A percentile compares a stretch with the other conserved stretches of the same genome.
Conservation (phyloP, 306 rosid species). For the Alnus glutinosa region DNA sequence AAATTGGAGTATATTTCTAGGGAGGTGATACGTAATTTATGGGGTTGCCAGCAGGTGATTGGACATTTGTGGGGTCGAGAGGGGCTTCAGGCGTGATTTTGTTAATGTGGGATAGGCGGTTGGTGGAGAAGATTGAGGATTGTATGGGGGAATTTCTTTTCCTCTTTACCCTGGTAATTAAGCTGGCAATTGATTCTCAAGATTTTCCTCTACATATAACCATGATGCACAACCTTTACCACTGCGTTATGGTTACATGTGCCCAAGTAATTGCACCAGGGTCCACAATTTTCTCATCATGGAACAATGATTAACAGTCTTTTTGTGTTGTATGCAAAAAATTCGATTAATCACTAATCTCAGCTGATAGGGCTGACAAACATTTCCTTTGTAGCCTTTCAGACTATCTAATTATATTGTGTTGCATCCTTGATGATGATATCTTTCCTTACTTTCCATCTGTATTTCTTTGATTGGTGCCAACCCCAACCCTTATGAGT, state of each 20-base stretch:
- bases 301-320: constrained; percentile 7
- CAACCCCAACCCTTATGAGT: not conserved
- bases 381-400: not conserved
- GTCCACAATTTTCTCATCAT: constrained; percentile 11
- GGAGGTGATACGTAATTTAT: no score
- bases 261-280: not conserved
- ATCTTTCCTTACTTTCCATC: not conserved
- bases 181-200: not conserved
- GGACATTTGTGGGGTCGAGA: no score
- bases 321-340: not conserved
- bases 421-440: not conserved
- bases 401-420: not conserved
- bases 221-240: not conserved
- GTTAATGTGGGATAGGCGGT: no score
- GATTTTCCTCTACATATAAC: constrained; percentile 14
- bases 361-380: not conserved
- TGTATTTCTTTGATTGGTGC: no score
- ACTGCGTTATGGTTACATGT: not conserved
- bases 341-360: not conserved
- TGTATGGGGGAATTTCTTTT: no score
- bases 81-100: no score
- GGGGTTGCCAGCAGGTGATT: no score
- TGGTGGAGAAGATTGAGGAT: no score
- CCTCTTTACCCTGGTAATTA: not conserved
- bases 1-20: no score